phyloP scores from a whole-genome alignment of 106 monocot genomes.

The Alisma plantagoaquatica region DNA sequence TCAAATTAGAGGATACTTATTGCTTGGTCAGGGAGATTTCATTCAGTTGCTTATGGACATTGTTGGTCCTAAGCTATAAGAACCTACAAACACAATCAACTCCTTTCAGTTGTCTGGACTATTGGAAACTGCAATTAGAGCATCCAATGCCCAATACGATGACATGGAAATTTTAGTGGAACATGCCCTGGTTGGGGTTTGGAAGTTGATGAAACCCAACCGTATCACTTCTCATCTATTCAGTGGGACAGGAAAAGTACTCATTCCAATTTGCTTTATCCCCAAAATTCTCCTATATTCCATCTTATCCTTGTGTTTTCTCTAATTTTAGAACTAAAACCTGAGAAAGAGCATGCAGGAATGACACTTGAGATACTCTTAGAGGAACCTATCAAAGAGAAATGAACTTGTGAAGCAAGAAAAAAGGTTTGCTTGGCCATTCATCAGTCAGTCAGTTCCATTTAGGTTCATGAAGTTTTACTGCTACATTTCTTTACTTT shows the following conservation, averaged over 20 bases:
- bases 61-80: constrained; percentile 78
- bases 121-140: constrained; percentile 82
- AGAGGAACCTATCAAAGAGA: too few species aligned
- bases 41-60: constrained; percentile 94
- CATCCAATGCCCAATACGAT: constrained; percentile 95
- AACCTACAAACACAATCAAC: constrained; percentile 91
- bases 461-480: too few species aligned
- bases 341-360: too few species aligned
- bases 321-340: too few species aligned
- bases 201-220: constrained; percentile 92
- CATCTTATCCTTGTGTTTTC: too few species aligned
- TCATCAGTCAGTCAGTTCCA: too few species aligned
- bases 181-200: constrained; percentile 65
- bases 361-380: too few species aligned
- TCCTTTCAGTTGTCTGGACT: constrained; percentile 82
- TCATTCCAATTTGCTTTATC: too few species aligned
- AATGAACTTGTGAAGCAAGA: too few species aligned
- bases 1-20: constrained; percentile 77
- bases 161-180: constrained; percentile 89
- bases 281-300: too few species aligned
- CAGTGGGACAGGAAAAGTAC: constrained; percentile 32
- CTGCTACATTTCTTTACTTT: too few species aligned
- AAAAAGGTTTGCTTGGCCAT: too few species aligned
- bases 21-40: constrained; percentile 97
- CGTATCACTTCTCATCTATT: constrained; percentile 54